phyloP scores from a whole-genome alignment of 192 early-diverging fungal genomes.

The Cladochytrium replicatum region DNA sequence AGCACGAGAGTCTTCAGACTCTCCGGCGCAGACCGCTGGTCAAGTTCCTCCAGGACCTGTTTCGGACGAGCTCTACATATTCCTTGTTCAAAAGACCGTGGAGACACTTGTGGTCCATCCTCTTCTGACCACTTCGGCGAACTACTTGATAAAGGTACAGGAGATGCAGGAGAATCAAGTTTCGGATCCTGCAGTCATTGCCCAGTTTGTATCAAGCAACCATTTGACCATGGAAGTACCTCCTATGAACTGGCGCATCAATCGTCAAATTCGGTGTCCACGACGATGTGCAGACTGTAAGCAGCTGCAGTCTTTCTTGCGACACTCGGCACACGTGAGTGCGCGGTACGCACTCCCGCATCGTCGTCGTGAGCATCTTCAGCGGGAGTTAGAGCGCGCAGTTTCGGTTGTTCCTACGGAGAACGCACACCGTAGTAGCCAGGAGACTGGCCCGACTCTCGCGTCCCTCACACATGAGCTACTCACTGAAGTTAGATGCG shows the following conservation, averaged over 20 bases:
- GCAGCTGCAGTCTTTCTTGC: background rate
- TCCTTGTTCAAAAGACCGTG: background rate
- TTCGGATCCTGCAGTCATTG: too few relatives aligned
- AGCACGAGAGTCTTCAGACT: too few relatives aligned
- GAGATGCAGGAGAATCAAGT: background rate
- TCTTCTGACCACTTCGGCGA: background rate
- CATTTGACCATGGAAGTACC: background rate
- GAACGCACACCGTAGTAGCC: too few relatives aligned
- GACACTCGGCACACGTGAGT: background rate
- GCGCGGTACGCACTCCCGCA: background rate
- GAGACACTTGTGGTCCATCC: background rate
- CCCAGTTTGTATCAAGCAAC: too few relatives aligned
- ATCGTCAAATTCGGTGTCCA: background rate
- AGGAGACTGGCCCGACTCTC: too few relatives aligned
- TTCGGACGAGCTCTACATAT: background rate
- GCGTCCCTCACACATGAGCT: background rate
- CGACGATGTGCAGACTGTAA: background rate
- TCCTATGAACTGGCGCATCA: background rate
- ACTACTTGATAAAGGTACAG: background rate
- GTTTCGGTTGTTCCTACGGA: background rate
- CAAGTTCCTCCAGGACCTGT: background rate
- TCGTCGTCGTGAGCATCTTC: conserved; percentile 1
- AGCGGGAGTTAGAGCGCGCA: background rate
- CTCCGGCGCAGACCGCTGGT: too few relatives aligned
- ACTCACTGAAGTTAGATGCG: background rate